Base-by-base conservation (phyloP, 768 basidiomycete genomes). In the Atractiella rhizophila region DNA sequence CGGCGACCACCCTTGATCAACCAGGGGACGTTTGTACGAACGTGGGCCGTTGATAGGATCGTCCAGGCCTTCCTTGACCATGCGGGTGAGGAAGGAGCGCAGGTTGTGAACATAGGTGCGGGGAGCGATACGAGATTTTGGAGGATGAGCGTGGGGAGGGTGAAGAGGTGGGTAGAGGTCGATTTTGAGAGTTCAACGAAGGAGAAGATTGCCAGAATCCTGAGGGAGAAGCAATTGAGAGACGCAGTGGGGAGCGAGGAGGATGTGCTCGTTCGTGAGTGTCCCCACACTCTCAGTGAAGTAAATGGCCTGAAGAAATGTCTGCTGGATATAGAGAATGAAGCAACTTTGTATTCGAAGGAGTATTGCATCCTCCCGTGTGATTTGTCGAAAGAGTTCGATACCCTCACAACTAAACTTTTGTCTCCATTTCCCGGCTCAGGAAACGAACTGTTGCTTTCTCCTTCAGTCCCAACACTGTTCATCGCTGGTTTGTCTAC, bases 51-150 rank as follows among this genome's bases (percentile, higher is more conserved):
- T 28, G 91, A 91, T 51, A 58, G 60, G 28, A 68, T 88, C 11
- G 70, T 86, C 1, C 59, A 70, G 23, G 58, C 64, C 34, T 85
- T 77, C 68, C 49, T 82, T 18, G 30, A 39, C 24, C 13, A 37
- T 16, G 11, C 29, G 28, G n/a, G 8, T 28, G 12, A 30, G 25
- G 50, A 65, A 15, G 64, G 66, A 1, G 54, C 57, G 30, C 91
- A 96, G 64, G 74, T 96, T 40, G 68, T 96, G n/a, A 88, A 80
- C 58, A 58, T 94, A 24, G 91, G 91, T 0, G 77, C 86, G 2
- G 91, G 91, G 19, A 94, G 81, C 51, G 91, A 98, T 60, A 83
- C 83, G 2, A 64, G 91, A 39, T 96, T 79, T 56, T 98, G 88
- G 85, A 66, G 85, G 42, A 62, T 88, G 51, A 68, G 66, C 62